Evolutionary conservation across 345 rosid species (phyloP).

Genomic region (Salix koriyanagi): DNA sequence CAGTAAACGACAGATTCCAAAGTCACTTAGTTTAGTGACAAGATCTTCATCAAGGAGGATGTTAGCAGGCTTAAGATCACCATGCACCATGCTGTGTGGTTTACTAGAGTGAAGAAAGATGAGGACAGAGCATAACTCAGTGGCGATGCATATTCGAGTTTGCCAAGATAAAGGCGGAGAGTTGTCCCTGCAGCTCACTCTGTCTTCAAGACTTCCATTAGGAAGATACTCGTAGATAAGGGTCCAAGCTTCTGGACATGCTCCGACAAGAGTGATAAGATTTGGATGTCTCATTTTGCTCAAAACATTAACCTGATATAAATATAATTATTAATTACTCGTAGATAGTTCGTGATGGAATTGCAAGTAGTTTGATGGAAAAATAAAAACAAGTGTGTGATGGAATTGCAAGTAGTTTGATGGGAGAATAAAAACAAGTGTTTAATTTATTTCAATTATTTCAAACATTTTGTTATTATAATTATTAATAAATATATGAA

Average conservation of each 20-base stretch:
- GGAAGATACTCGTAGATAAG: constrained; percentile 79
- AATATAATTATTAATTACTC: neutral
- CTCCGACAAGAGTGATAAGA: constrained; percentile 78
- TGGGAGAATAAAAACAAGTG: too few relatives aligned
- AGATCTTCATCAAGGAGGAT: constrained; percentile 73
- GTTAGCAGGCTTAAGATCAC: constrained; percentile 83
- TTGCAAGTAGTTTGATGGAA: too few relatives aligned
- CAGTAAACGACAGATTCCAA: constrained; percentile 66
- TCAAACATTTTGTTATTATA: too few relatives aligned
- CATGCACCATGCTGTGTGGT: constrained; percentile 80
- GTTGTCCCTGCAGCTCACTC: constrained; percentile 69
- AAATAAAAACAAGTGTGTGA: too few relatives aligned
- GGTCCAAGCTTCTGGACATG: constrained; percentile 80
- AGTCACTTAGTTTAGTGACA: constrained; percentile 77
- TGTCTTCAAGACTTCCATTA: constrained; percentile 93
- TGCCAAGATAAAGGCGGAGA: constrained; percentile 87
- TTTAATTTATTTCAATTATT: too few relatives aligned
- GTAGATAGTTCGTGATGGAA: too few relatives aligned
- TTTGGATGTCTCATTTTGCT: constrained; percentile 88
- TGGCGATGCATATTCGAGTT: constrained; percentile 66
- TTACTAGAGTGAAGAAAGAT: constrained; percentile 80
- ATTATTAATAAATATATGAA: too few relatives aligned
- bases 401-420: too few relatives aligned
- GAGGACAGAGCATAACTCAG: constrained; percentile 78
- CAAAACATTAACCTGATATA: constrained; percentile 65